Evolutionary conservation across 1,284 basidiomycete species (phyloP).

Genomic region (Puccinia novopanici): DNA sequence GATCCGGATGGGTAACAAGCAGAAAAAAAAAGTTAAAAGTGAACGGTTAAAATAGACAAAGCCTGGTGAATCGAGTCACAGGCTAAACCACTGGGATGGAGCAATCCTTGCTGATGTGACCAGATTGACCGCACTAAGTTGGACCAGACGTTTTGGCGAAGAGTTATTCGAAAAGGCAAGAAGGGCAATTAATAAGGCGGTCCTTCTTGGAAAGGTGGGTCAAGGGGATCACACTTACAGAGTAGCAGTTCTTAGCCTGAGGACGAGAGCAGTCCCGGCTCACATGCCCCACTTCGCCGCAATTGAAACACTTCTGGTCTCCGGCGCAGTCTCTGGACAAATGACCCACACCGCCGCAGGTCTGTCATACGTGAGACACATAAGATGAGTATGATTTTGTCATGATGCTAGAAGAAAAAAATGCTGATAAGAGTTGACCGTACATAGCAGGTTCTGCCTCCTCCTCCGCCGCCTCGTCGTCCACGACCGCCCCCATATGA

Average conservation of each 20-base stretch:
- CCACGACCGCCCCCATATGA: slow-evolving; percentile 58
- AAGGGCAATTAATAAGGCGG: no score
- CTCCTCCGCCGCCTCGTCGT: slow-evolving; percentile 54
- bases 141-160: no score
- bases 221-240: slow-evolving; percentile 13
- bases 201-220: neutral
- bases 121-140: slow-evolving; percentile 32
- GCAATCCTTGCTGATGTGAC: slow-evolving; percentile 48
- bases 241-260: slow-evolving; percentile 40
- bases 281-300: slow-evolving; percentile 67
- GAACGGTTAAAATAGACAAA: neutral
- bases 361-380: slow-evolving; percentile 59
- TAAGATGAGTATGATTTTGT: no score
- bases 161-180: no score
- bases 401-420: neutral
- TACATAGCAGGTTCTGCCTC: slow-evolving; percentile 70
- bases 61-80: neutral
- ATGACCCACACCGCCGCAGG: slow-evolving; percentile 85
- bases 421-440: neutral
- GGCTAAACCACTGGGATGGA: slow-evolving; percentile 16
- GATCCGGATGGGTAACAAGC: neutral
- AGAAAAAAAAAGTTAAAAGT: neutral
- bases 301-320: slow-evolving; percentile 81
- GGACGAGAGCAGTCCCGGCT: slow-evolving; percentile 44
- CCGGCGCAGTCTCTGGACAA: slow-evolving; percentile 73